These are phyloP conservation scores for Cardiospermum halicacabum DNA, from an alignment of 345 rosid genomes.

Conservation along the genomic window DNA sequence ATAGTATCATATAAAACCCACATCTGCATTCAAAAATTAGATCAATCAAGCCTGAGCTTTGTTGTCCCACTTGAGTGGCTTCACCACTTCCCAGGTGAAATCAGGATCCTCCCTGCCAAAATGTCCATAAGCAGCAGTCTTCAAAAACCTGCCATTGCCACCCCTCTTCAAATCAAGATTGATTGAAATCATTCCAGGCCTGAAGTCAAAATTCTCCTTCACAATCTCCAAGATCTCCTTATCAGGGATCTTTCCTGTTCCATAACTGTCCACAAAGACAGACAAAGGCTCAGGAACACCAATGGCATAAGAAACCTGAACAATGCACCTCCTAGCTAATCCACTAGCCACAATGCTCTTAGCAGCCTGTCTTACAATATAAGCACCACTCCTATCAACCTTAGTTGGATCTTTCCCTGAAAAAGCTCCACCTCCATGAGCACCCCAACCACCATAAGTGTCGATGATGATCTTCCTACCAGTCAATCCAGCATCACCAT, in stretches of 20 bases:
- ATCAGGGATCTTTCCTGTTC: conserved; percentile 40
- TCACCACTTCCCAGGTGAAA: conserved; percentile 51
- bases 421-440: conserved; percentile 46
- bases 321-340: conserved; percentile 40
- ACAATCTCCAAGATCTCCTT: conserved; percentile 40
- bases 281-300: conserved; percentile 43
- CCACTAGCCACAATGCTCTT: conserved; percentile 40
- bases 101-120: conserved; percentile 42
- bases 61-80: conserved; percentile 38
- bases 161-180: conserved; percentile 40
- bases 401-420: conserved; percentile 41
- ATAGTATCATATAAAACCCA: too few relatives aligned
- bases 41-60: conserved; percentile 30
- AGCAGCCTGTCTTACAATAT: conserved; percentile 42
- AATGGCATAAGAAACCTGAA: conserved; percentile 48
- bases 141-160: conserved; percentile 38
- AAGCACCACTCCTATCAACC: conserved; percentile 46
- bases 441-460: conserved; percentile 44
- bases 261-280: conserved; percentile 35
- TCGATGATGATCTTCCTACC: conserved; percentile 46
- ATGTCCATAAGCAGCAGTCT: conserved; percentile 45
- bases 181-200: conserved; percentile 43
- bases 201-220: conserved; percentile 43
- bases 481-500: conserved; percentile 42
- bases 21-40: not conserved